Evolutionary conservation across 805 yeast species (phyloP).

Genomic region (Candida methanosorbosa): DNA sequence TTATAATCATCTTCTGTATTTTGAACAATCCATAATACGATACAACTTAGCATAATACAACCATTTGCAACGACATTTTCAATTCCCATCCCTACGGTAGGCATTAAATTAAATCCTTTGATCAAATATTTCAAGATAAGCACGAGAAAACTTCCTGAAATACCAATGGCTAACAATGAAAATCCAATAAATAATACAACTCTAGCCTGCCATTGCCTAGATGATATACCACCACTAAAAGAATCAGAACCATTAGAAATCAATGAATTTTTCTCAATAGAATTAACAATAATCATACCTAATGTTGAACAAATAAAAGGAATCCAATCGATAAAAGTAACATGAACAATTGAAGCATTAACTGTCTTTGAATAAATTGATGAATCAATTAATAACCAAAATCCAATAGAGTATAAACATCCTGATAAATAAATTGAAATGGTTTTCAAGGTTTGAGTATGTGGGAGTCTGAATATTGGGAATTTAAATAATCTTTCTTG

Average conservation of each 20-base stretch:
- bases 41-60: conserved; percentile 80
- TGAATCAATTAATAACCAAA: conserved; percentile 86
- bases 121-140: conserved; percentile 76
- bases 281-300: conserved; percentile 79
- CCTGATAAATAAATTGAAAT: conserved; percentile 75
- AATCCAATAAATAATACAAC: conserved; percentile 87
- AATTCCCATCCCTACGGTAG: conserved; percentile 91
- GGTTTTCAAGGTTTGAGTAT: conserved; percentile 61
- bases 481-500: conserved; percentile 54
- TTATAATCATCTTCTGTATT: conserved; percentile 95
- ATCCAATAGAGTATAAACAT: conserved; percentile 72
- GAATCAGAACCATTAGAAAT: conserved; percentile 27
- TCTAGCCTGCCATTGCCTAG: conserved; percentile 89
- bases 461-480: conserved; percentile 55
- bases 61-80: conserved; percentile 77
- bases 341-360: conserved; percentile 81
- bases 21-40: conserved; percentile 87
- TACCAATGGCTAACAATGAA: conserved; percentile 86
- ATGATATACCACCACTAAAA: conserved; percentile 26
- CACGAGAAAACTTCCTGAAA: conserved; percentile 87
- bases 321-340: conserved; percentile 91
- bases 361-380: conserved; percentile 77
- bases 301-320: conserved; percentile 82
- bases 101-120: conserved; percentile 65
- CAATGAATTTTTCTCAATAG: conserved; percentile 61